Evolutionary conservation across 257 asterid species (phyloP).

Genomic region (Capsicum chinense): DNA sequence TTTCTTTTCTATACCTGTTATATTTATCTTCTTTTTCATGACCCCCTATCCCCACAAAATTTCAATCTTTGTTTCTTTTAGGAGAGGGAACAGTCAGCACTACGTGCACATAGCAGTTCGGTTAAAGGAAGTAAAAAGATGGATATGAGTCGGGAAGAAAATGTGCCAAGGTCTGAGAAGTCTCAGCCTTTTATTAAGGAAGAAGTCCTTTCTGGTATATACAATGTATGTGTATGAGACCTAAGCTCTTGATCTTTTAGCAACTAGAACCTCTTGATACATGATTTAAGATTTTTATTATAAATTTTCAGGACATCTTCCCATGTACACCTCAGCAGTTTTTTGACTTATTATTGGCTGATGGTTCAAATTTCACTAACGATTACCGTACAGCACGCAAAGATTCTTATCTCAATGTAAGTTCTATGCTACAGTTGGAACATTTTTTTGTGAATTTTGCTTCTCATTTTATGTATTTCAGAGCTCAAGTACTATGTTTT

Average conservation of each 20-base stretch:
- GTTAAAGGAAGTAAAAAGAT: slow-evolving; percentile 48
- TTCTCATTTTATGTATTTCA: slow-evolving; percentile 14
- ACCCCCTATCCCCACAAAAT: background rate
- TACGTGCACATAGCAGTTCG: slow-evolving; percentile 74
- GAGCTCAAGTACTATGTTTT: background rate
- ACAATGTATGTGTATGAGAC: slow-evolving; percentile 55
- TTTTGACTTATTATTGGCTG: slow-evolving; percentile 71
- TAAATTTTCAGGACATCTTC: slow-evolving; percentile 65
- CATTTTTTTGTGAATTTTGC: background rate
- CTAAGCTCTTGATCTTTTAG: slow-evolving; percentile 6
- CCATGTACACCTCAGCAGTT: slow-evolving; percentile 91
- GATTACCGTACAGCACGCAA: slow-evolving; percentile 73
- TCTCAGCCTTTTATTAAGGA: slow-evolving; percentile 84
- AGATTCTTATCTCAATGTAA: slow-evolving; percentile 78
- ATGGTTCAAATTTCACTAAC: slow-evolving; percentile 74
- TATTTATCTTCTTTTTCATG: slow-evolving; percentile 6
- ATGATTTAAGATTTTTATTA: background rate
- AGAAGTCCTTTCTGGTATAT: slow-evolving; percentile 74
- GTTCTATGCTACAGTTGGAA: slow-evolving; percentile 31
- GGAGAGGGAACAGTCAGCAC: slow-evolving; percentile 84
- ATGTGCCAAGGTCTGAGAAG: slow-evolving; percentile 45
- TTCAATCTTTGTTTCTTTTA: slow-evolving; percentile 37
- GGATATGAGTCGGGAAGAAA: slow-evolving; percentile 54
- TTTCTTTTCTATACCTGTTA: background rate
- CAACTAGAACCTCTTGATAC: slow-evolving; percentile 11